Percentiles rank a stretch among this genome's conserved stretches.
Evolutionary conservation across 805 yeast species (phyloP).

Genomic region (Ogataea haglerorum): DNA sequence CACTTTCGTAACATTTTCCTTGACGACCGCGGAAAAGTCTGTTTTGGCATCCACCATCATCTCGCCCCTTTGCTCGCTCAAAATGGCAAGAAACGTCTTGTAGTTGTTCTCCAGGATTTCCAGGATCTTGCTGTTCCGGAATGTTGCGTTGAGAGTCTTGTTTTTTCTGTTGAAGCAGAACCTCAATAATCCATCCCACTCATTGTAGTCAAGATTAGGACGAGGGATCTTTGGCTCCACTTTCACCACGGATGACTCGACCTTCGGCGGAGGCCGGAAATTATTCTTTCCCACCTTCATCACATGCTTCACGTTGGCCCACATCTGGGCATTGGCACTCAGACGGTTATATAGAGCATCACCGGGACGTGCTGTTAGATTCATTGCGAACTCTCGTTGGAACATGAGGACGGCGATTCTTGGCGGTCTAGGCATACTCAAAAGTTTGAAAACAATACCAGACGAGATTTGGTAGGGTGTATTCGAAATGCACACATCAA

Average conservation of each 20-base stretch:
- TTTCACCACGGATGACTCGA: conserved; percentile 93
- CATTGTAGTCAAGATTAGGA: conserved; percentile 90
- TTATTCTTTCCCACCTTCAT: conserved; percentile 98
- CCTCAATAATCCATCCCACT: conserved; percentile 95
- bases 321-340: conserved; percentile 97
- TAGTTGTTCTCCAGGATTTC: conserved; percentile 86
- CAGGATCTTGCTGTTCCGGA: conserved; percentile 75
- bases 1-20: conserved; percentile 68
- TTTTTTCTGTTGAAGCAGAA: conserved; percentile 92
- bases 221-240: conserved; percentile 89
- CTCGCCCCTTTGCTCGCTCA: conserved; percentile 44
- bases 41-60: conserved; percentile 43
- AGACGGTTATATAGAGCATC: conserved; percentile 88
- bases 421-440: conserved; percentile 91
- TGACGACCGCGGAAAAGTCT: conserved; percentile 49
- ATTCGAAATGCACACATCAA: conserved; percentile 93
- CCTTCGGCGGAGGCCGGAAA: conserved; percentile 98
- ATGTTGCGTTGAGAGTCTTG: conserved; percentile 89
- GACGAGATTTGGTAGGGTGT: conserved; percentile 98
- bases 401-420: conserved; percentile 94
- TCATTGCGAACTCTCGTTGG: conserved; percentile 94
- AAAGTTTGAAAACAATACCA: conserved; percentile 87
- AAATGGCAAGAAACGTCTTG: conserved; percentile 61
- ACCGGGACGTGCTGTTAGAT: conserved; percentile 95
- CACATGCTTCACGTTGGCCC: conserved; percentile 98